Conservation (phyloP, 495 filamentous ascomycete genomes). For the Polyplosphaeria fusca region DNA sequence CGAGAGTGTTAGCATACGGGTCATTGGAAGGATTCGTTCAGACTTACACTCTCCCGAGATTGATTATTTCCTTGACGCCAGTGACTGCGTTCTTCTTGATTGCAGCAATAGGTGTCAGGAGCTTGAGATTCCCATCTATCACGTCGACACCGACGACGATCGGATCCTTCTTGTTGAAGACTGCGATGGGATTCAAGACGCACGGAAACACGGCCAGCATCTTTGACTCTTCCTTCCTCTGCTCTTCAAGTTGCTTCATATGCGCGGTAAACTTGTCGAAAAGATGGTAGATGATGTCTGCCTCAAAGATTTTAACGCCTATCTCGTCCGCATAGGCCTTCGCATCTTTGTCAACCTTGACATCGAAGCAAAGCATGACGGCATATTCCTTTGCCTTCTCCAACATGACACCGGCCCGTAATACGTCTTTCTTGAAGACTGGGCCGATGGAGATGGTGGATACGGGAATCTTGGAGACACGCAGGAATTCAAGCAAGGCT, state of each 20-base stretch:
- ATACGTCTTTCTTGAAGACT: constrained; percentile 97
- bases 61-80: constrained; percentile 75
- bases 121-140: constrained; percentile 74
- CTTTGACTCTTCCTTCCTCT: constrained; percentile 95
- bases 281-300: constrained; percentile 98
- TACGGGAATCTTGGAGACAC: constrained; percentile 91
- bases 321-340: constrained; percentile 86
- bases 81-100: constrained; percentile 77
- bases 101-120: constrained; percentile 84
- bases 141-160: constrained; percentile 97
- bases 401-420: constrained; percentile 93
- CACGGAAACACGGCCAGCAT: constrained; percentile 95
- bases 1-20: neutral
- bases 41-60: constrained; percentile 92
- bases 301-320: constrained; percentile 97
- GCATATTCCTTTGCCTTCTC: constrained; percentile 95
- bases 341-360: constrained; percentile 98
- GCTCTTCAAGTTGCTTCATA: constrained; percentile 77
- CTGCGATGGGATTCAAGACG: constrained; percentile 78
- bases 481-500: constrained; percentile 93
- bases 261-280: constrained; percentile 96
- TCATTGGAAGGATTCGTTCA: neutral
- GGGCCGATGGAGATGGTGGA: constrained; percentile 97
- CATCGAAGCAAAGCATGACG: constrained; percentile 99
- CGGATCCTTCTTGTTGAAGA: constrained; percentile 97